Percentiles rank a stretch among this genome's conserved stretches.
phyloP scores from a whole-genome alignment of 164 flowering plant genomes.

The Kingdonia uniflora region DNA sequence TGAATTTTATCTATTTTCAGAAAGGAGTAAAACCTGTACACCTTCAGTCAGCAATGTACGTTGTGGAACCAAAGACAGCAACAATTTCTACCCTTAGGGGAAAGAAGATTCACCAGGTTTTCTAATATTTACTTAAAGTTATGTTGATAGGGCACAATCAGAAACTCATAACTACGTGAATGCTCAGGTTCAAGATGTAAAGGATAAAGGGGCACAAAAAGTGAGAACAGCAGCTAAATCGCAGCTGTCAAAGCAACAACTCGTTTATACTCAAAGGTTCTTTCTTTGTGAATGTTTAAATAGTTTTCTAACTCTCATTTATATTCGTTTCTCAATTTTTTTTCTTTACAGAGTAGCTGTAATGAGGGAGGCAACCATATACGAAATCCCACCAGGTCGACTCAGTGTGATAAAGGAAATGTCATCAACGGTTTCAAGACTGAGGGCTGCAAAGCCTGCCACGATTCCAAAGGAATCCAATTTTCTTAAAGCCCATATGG shows the following conservation, averaged over 20 bases:
- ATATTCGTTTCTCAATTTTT: too few species aligned
- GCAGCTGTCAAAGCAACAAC: constrained; percentile 14
- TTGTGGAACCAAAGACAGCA: constrained; percentile 13
- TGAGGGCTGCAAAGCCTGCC: constrained; percentile 21
- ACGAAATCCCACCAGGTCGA: constrained; percentile 17
- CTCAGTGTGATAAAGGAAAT: constrained; percentile 31
- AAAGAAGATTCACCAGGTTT: constrained; percentile 3
- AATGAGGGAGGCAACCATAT: constrained; percentile 15
- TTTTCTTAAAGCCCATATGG: constrained; percentile 39
- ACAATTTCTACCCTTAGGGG: constrained; percentile 7
- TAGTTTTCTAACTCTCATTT: neutral
- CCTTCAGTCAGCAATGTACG: constrained; percentile 11
- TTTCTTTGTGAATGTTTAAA: neutral
- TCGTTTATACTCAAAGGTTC: constrained; percentile 23
- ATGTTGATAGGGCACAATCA: neutral
- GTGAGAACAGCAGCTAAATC: constrained; percentile 9
- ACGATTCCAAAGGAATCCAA: constrained; percentile 56
- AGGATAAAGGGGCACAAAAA: constrained; percentile 12
- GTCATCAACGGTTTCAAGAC: constrained; percentile 14
- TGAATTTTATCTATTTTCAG: constrained; percentile 15
- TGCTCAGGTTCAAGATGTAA: constrained; percentile 5
- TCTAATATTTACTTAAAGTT: neutral
- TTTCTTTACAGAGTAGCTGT: constrained; percentile 16
- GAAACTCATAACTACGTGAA: neutral
- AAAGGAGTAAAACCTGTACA: constrained; percentile 5